Evolutionary conservation across 75 land plant genomes (phyloP), one percentile per base, ranked within the genome.

Genomic region (Selaginella tamariscina): DNA sequence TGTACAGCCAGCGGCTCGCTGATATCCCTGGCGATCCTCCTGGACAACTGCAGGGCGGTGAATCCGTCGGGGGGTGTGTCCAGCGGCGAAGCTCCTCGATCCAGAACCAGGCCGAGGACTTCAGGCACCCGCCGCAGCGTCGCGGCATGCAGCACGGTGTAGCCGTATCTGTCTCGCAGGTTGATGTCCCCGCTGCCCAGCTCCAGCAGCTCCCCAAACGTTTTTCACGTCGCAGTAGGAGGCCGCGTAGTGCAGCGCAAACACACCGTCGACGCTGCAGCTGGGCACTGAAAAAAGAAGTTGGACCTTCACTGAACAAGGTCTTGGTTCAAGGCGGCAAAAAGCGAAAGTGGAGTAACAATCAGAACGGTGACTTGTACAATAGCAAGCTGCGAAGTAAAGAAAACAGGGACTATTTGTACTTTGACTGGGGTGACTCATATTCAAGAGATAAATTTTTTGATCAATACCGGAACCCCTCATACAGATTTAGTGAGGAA

Each of bases 121-220:
- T 75, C 73, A 8, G 95, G 89, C 5, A 86, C 95, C 54, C 75
- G 79, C 1, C 95, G 67, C 81, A 82, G 77, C 30, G 87, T 80
- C 63, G 89, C 89, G 29, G 84, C 79, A 80, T 89, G 95, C 5
- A 89, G 79, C 59, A 89, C 87, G 27, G 95, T 84, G 32, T 72
- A 82, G 0, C 89, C 89, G 67, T 88, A 80, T 1, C 30, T 27
- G 55, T 89, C 77, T 54, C 75, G 71, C 11, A n/a, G 66, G 56
- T 89, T 86, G 20, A 81, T 75, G 79, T 89, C 89, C 56, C 88
- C 84, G 54, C 86, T 62, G 27, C 72, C 83, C 31, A 85, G 79
- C 24, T 86, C 85, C 39, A 89, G 75, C 33, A 89, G 70, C 59
- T 82, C 85, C 1, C 69, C 64, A 30, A 82, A 78, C n/a, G 18